Base-by-base conservation (phyloP, 371 early-diverging fungal species). In the Blakeslea trispora region DNA sequence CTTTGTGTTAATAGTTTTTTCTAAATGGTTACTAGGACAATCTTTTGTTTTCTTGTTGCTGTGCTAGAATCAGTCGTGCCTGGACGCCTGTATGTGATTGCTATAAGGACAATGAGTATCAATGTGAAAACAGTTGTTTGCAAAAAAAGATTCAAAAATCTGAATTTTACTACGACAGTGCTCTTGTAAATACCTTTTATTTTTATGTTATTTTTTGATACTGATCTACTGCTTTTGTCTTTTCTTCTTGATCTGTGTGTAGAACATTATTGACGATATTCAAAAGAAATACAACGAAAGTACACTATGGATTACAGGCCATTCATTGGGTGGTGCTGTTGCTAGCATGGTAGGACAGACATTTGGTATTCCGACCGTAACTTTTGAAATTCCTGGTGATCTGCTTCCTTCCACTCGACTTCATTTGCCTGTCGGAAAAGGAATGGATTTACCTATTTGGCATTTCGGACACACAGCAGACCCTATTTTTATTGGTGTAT, bases 1-100 rank as follows among this genome's bases (percentile, higher is more conserved):
- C n/a, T n/a, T n/a, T n/a, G n/a, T n/a, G n/a, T n/a, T n/a, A n/a
- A n/a, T n/a, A n/a, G n/a, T n/a, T n/a, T n/a, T n/a, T n/a, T n/a
- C n/a, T n/a, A n/a, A n/a, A n/a, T n/a, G n/a, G n/a, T n/a, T n/a
- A n/a, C n/a, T 71, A 88, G 86, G 96, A 96, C 69, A 97, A 97
- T 69, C 75, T 92, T 55, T 75, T 98, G 59, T 98, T 97, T 67
- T 94, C 95, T 2, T 98, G 99, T 75, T 98, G 99, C 76, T 97
- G 97, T 75, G 98, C 91, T n/a, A 83, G 88, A 45, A 91, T 92
- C 5, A 94, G 91, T 63, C 72, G 84, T 42, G 81, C 84, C 3
- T 96, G 97, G 98, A 68, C 63, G 10, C 72, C 90, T 0, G 89
- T 96, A 3, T 97, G 98, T 69, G 84, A 85, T 56, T 97, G 98